A percentile compares a stretch with the other conserved stretches of the same genome.
Conservation (phyloP, 768 basidiomycete genomes). For the Boletus barrowsii region DNA sequence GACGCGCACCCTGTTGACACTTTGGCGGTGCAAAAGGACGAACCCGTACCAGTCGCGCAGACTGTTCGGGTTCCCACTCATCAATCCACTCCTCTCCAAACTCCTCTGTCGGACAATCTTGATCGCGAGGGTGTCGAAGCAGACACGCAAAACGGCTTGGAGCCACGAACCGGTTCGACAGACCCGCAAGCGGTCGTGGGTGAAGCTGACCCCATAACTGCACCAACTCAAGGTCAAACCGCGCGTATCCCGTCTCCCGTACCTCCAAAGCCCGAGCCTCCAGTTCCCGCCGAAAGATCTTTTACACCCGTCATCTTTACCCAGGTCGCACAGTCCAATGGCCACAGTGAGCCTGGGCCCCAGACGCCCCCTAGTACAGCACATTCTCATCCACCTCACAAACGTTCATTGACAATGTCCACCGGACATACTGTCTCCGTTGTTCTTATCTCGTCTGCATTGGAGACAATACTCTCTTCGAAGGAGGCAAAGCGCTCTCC, state of each 20-base stretch:
- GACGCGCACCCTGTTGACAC: slow-evolving; percentile 4
- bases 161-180: background rate
- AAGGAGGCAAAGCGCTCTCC: slow-evolving; percentile 83
- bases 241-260: slow-evolving; percentile 9
- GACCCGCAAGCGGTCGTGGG: slow-evolving; percentile 4
- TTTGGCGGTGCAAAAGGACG: slow-evolving; percentile 4
- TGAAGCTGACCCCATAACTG: background rate
- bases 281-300: slow-evolving; percentile 2
- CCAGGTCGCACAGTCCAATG: slow-evolving; percentile 13
- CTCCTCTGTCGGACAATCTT: background rate
- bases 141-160: background rate
- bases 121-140: background rate
- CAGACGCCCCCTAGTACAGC: slow-evolving; percentile 20
- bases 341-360: slow-evolving; percentile 9
- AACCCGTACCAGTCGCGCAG: slow-evolving; percentile 8
- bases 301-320: slow-evolving; percentile 1
- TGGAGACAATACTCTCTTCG: slow-evolving; percentile 83
- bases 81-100: slow-evolving; percentile 3
- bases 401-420: slow-evolving; percentile 58
- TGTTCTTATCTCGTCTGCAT: slow-evolving; percentile 77
- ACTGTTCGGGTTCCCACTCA: background rate
- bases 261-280: slow-evolving; percentile 1
- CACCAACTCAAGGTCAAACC: background rate
- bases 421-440: slow-evolving; percentile 73
- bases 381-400: slow-evolving; percentile 36